Percentiles rank a stretch among this genome's conserved stretches.
These are phyloP conservation scores for Raddia distichophylla DNA, from an alignment of 176 grass and related monocot species.

Conservation along the genomic window DNA sequence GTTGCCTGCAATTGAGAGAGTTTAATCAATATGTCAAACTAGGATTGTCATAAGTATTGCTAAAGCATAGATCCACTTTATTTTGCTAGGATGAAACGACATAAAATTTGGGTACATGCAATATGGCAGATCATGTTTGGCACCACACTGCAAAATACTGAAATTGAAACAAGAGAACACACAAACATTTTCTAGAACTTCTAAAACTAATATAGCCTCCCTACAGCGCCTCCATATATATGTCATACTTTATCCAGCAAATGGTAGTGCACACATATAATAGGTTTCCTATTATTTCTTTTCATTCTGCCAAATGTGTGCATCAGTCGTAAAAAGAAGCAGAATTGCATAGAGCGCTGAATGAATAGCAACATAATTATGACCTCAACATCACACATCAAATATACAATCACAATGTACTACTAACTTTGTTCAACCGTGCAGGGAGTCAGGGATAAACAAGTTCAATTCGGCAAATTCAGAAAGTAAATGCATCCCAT, in stretches of 20 bases:
- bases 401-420: neutral
- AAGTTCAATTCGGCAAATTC: neutral
- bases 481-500: neutral
- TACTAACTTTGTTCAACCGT: neutral
- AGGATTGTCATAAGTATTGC: neutral
- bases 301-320: neutral
- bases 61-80: neutral
- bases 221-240: neutral
- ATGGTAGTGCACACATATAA: too few relatives aligned
- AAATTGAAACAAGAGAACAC: neutral
- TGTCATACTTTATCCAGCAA: too few relatives aligned
- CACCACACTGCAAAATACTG: neutral
- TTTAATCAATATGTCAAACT: conserved; percentile 4
- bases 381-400: neutral
- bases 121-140: neutral
- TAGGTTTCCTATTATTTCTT: neutral
- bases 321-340: neutral
- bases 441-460: neutral
- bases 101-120: neutral
- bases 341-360: neutral
- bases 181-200: neutral
- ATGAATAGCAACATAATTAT: neutral
- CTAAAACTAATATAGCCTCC: neutral
- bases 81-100: conserved; percentile 1
- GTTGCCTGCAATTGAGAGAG: conserved; percentile 58